Percentiles rank a stretch among this genome's conserved stretches.
Evolutionary conservation across 345 rosid species (phyloP).

Genomic region (Erodium maritimum): DNA sequence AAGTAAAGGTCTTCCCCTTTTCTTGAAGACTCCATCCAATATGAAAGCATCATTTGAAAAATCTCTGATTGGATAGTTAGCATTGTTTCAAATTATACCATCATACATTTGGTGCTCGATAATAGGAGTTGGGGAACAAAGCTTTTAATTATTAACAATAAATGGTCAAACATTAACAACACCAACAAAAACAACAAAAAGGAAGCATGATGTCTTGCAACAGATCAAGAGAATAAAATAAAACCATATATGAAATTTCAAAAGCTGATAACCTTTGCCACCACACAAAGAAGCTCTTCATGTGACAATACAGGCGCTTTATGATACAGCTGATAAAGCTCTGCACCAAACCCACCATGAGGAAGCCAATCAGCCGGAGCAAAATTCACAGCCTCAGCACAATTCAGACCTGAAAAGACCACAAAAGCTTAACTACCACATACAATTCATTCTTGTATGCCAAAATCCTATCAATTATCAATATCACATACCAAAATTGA

Average conservation of each 20-base stretch:
- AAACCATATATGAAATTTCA: not conserved
- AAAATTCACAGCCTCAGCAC: slow-evolving; percentile 98
- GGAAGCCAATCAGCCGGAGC: slow-evolving; percentile 99
- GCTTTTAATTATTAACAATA: no score
- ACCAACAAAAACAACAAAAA: no score
- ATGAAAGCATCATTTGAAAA: no score
- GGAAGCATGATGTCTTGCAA: no score
- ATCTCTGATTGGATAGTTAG: no score
- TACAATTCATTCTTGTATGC: not conserved
- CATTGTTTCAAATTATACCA: no score
- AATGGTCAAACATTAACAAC: no score
- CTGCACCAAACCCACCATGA: slow-evolving; percentile 74
- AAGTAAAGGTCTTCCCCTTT: no score
- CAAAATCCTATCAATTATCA: not conserved
- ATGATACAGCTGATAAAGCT: slow-evolving; percentile 67
- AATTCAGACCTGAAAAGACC: slow-evolving; percentile 64
- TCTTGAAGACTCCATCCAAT: no score
- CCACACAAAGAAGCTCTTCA: slow-evolving; percentile 95
- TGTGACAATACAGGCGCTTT: slow-evolving; percentile 86
- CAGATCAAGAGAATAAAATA: no score
- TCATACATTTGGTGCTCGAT: no score
- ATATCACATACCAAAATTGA: slow-evolving; percentile 70
- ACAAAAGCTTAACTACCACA: slow-evolving; percentile 2
- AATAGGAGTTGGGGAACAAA: no score
- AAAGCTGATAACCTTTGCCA: slow-evolving; percentile 48